Evolutionary conservation across 2,329 filamentous ascomycete species (phyloP), one percentile per base, ranked within the genome.

Genomic region (Delphinella strobiligena): DNA sequence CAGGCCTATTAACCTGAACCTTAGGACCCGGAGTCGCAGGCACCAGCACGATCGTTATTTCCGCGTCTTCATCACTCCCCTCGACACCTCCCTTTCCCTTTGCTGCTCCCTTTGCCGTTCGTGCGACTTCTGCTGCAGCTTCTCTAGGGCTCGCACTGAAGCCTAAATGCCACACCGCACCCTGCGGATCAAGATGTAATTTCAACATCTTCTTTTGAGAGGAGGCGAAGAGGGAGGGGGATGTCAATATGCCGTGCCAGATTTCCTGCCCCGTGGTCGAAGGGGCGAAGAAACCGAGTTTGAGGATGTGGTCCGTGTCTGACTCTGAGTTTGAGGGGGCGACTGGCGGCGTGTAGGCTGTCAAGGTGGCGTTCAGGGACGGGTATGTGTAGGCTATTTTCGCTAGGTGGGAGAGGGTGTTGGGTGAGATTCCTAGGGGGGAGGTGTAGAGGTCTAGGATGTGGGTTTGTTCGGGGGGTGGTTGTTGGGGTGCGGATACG

Each of bases 1-100:
- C 67, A 1, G 73, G 72, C 34, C 67, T 73, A 43, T 74, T 69
- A 51, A 70, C 47, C 4, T 57, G 51, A 8, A 65, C 63, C 45
- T 59, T 56, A 1, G 64, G 61, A 2, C 64, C 66, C 15, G 47
- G 47, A 34, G 45, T 49, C 35, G 57, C 57, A 49, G 51, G 55
- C 31, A 62, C 54, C 8, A 69, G 54, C 42, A 63, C 61, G 10
- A 68, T 58, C 12, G 55, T 55, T n/a, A 68, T 60, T 59, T 22
- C 22, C 12, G 22, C 22, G 7, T 12, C 12, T 27, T 12, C 22
- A 7, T 27, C 62, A 55, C 18, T 56, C 59, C 12, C 16, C 33
- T 36, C 9, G 31, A n/a, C n/a, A n/a, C n/a, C 36, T 18, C 24
- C 32, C 32, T 29, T 27, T 15, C 31, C 37, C 29, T 22, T 27